These are phyloP conservation scores for Verticillium zaregamsianum DNA, from an alignment of 2,329 filamentous ascomycete species.

Conservation along the genomic window DNA sequence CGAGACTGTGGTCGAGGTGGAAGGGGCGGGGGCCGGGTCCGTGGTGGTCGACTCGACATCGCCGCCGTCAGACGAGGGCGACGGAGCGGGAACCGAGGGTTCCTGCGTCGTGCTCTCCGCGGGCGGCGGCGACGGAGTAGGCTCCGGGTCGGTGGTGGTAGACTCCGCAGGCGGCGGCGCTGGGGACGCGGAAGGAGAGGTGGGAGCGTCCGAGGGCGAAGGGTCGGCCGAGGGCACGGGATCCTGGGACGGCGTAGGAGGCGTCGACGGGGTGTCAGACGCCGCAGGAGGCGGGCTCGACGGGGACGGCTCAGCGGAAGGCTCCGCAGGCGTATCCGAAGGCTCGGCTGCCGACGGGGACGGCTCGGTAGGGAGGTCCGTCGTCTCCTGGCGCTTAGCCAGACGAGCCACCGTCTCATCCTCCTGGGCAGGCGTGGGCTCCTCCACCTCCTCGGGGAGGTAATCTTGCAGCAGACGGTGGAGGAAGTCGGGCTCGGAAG, in stretches of 20 bases:
- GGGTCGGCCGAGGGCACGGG: background rate
- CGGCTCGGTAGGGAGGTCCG: slow-evolving; percentile 6
- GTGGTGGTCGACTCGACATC: slow-evolving; percentile 5
- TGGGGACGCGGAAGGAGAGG: background rate
- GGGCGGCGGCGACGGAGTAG: background rate
- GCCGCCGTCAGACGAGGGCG: background rate
- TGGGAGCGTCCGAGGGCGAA: background rate
- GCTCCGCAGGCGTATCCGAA: slow-evolving; percentile 1
- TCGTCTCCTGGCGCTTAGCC: slow-evolving; percentile 50
- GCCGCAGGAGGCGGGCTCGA: slow-evolving; percentile 1
- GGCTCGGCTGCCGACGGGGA: slow-evolving; percentile 8
- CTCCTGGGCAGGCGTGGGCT: slow-evolving; percentile 56
- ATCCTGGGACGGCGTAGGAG: background rate
- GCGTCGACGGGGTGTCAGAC: slow-evolving; percentile 6
- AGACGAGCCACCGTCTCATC: slow-evolving; percentile 59
- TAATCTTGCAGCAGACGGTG: slow-evolving; percentile 64
- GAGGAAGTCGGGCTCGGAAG: slow-evolving; percentile 55
- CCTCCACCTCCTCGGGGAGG: slow-evolving; percentile 59
- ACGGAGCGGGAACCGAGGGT: slow-evolving; percentile 1
- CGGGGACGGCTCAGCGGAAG: background rate
- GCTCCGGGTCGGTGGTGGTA: slow-evolving; percentile 1
- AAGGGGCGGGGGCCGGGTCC: background rate
- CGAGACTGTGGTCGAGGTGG: slow-evolving; percentile 18
- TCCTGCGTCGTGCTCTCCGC: background rate
- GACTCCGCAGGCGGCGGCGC: background rate